A percentile compares a stretch with the other conserved stretches of the same genome.
Evolutionary conservation across 2,329 filamentous ascomycete genomes (phyloP).

Genomic region (Trichoderma koningiopsis): DNA sequence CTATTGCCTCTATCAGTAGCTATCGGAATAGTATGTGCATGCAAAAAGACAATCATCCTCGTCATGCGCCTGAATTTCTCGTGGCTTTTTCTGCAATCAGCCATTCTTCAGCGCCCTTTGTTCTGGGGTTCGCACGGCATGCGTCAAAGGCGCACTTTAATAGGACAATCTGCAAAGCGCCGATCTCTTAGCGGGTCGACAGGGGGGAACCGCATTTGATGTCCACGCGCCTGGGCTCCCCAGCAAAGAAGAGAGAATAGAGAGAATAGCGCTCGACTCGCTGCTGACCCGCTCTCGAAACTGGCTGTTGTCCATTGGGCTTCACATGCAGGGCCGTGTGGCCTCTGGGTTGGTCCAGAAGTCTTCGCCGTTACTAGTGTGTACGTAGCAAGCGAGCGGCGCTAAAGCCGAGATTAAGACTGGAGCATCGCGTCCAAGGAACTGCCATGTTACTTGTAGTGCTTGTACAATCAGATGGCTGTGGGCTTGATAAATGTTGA

Average conservation of each 20-base stretch:
- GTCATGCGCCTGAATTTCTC: not conserved
- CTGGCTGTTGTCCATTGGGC: not conserved
- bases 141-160: constrained; percentile 5
- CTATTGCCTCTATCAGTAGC: not conserved
- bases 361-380: not conserved
- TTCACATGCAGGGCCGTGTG: constrained; percentile 14
- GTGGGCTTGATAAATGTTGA: not conserved
- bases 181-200: constrained; percentile 9
- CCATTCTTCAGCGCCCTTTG: not conserved
- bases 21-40: too few species aligned
- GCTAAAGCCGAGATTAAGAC: not conserved
- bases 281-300: not conserved
- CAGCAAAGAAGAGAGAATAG: not conserved
- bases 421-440: not conserved
- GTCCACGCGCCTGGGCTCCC: not conserved
- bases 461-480: not conserved
- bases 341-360: constrained; percentile 19
- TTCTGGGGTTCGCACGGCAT: constrained; percentile 10
- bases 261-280: not conserved
- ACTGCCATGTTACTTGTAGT: too few species aligned
- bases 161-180: constrained; percentile 5
- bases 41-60: not conserved
- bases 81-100: not conserved
- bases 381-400: not conserved
- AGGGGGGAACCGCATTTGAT: not conserved